Conservation (phyloP, 768 basidiomycete genomes). For the Rhodotorula diobovata region DNA sequence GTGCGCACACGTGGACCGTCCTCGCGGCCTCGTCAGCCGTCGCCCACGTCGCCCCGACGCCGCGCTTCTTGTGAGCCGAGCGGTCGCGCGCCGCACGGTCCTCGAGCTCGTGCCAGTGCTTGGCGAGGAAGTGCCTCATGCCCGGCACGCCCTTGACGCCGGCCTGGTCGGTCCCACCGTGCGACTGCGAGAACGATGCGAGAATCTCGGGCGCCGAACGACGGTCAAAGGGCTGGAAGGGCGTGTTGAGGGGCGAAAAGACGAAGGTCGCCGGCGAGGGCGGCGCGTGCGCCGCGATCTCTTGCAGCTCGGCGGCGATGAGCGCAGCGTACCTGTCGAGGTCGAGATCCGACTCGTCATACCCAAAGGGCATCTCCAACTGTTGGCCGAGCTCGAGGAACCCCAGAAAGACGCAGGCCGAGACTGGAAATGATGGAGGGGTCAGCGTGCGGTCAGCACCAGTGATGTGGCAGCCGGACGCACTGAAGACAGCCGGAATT, state of each 20-base stretch:
- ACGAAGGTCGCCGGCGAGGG: slow-evolving; percentile 57
- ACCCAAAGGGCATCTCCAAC: slow-evolving; percentile 47
- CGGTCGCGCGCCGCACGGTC: slow-evolving; percentile 12
- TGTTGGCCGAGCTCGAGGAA: slow-evolving; percentile 47
- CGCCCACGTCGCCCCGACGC: not conserved
- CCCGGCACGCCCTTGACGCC: slow-evolving; percentile 24
- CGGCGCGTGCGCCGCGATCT: slow-evolving; percentile 61
- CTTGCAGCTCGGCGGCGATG: slow-evolving; percentile 65
- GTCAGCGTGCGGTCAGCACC: slow-evolving; percentile 34
- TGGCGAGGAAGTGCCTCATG: slow-evolving; percentile 8
- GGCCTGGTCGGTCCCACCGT: slow-evolving; percentile 48
- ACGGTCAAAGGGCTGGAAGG: slow-evolving; percentile 63
- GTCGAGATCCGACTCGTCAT: slow-evolving; percentile 44
- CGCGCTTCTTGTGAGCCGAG: not conserved
- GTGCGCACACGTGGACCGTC: slow-evolving; percentile 2
- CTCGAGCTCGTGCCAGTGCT: slow-evolving; percentile 23
- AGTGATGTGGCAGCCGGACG: slow-evolving; percentile 17
- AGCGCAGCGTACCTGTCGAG: slow-evolving; percentile 65
- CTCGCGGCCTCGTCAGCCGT: not conserved
- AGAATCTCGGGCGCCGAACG: slow-evolving; percentile 59
- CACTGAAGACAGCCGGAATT: slow-evolving; percentile 43
- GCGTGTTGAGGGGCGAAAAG: slow-evolving; percentile 62
- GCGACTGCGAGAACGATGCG: slow-evolving; percentile 34
- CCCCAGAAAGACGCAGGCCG: slow-evolving; percentile 37
- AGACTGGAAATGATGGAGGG: not conserved